A percentile compares a stretch with the other conserved stretches of the same genome.
phyloP scores from a whole-genome alignment of 495 filamentous ascomycete species.

The Parachaetomium inaequale region DNA sequence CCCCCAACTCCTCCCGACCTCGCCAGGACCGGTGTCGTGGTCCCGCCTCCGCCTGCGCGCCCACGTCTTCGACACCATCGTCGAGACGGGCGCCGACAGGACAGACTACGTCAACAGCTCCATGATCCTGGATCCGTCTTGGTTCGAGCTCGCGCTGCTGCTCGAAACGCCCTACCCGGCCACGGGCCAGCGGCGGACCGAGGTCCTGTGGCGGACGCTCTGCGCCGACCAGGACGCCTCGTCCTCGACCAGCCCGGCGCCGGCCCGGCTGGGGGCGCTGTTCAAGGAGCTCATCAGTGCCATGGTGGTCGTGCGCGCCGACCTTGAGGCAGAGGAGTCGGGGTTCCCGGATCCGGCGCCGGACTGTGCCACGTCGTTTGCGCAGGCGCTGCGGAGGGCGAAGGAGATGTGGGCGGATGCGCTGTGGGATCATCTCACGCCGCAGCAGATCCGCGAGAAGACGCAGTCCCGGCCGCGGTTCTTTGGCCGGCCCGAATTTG shows the following conservation, averaged over 20 bases:
- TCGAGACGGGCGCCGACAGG: conserved; percentile 8
- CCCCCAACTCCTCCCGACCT: not conserved
- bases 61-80: conserved; percentile 9
- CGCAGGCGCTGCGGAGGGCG: conserved; percentile 9
- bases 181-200: conserved; percentile 7
- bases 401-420: conserved; percentile 1
- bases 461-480: conserved; percentile 1
- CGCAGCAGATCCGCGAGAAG: conserved; percentile 3
- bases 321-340: conserved; percentile 11
- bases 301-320: conserved; percentile 18
- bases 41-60: conserved; percentile 2
- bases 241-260: conserved; percentile 5
- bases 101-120: conserved; percentile 16
- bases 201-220: conserved; percentile 20
- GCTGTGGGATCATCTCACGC: not conserved
- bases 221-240: conserved; percentile 17
- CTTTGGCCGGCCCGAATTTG: not conserved
- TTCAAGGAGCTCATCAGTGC: conserved; percentile 16
- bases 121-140: conserved; percentile 11
- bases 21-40: not conserved
- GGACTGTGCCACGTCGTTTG: conserved; percentile 9
- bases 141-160: conserved; percentile 14
- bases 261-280: not conserved
- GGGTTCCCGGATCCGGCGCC: not conserved
- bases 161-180: conserved; percentile 11